Percentiles rank a stretch among this genome's conserved stretches.
Conservation (phyloP, 2,329 filamentous ascomycete genomes). For the Xylaria sp. region DNA sequence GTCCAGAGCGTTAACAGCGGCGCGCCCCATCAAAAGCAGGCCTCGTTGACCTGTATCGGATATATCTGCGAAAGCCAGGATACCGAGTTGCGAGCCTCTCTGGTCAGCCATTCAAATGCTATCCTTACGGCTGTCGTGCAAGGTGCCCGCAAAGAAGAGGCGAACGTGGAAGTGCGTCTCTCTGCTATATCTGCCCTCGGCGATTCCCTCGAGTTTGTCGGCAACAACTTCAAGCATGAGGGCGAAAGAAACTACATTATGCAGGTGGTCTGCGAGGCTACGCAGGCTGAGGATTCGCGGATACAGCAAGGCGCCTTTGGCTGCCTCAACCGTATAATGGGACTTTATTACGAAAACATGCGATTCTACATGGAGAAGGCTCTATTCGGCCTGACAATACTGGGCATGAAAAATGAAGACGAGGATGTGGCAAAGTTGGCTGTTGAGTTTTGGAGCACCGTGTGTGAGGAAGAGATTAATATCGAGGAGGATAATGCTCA, state of each 20-base stretch:
- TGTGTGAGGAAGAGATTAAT: conserved; percentile 96
- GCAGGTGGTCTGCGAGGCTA: conserved; percentile 99
- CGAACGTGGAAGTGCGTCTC: conserved; percentile 85
- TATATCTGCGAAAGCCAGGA: conserved; percentile 98
- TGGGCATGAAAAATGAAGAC: conserved; percentile 97
- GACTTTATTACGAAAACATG: conserved; percentile 99
- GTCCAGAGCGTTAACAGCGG: conserved; percentile 93
- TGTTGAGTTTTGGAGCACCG: conserved; percentile 99
- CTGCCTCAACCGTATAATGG: conserved; percentile 98
- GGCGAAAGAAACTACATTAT: conserved; percentile 99
- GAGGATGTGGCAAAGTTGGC: conserved; percentile 98
- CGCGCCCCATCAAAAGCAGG: conserved; percentile 86
- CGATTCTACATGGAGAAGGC: conserved; percentile 99
- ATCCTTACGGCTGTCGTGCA: conserved; percentile 98
- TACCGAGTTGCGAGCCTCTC: conserved; percentile 75
- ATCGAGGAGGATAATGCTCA: conserved; percentile 96
- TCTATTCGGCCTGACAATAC: conserved; percentile 92
- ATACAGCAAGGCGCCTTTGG: conserved; percentile 97
- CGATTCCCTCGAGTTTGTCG: conserved; percentile 96
- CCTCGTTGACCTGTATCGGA: conserved; percentile 93
- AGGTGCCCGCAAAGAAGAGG: conserved; percentile 94
- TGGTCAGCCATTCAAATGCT: conserved; percentile 89
- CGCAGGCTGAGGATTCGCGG: conserved; percentile 85
- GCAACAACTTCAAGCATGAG: conserved; percentile 98
- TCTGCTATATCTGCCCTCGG: conserved; percentile 92